phyloP scores from a whole-genome alignment of 2,329 filamentous ascomycete species.

The Alternaria rosae region DNA sequence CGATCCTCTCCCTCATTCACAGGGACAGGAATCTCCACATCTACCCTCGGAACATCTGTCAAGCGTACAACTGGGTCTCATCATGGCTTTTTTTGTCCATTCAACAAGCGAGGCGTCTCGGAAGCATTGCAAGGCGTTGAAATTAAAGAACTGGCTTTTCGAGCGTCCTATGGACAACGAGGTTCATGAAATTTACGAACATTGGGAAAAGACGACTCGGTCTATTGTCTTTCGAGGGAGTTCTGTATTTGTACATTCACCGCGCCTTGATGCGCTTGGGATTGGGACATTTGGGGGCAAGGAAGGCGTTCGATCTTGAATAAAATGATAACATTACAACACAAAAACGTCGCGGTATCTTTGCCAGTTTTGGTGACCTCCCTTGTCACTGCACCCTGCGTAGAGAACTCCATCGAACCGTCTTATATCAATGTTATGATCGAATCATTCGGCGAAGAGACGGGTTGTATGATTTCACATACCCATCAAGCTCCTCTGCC shows the following conservation, averaged over 20 bases:
- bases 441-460: not conserved
- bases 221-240: conserved; percentile 16
- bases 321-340: conserved; percentile 10
- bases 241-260: not conserved
- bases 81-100: conserved; percentile 22
- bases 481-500: not conserved
- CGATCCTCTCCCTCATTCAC: conserved; percentile 32
- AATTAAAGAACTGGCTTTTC: conserved; percentile 23
- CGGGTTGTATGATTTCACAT: not conserved
- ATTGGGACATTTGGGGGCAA: not conserved
- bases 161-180: conserved; percentile 35
- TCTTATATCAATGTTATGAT: not conserved
- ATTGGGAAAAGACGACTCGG: conserved; percentile 11
- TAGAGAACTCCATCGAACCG: not conserved
- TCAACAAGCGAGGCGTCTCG: conserved; percentile 44
- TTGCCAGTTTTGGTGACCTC: not conserved
- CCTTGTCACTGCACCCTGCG: not conserved
- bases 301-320: conserved; percentile 3
- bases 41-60: conserved; percentile 37
- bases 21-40: conserved; percentile 40
- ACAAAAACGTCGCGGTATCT: not conserved
- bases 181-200: conserved; percentile 28
- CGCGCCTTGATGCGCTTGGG: conserved; percentile 2
- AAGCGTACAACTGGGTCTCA: conserved; percentile 31
- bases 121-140: conserved; percentile 39